Conservation (phyloP, 2,329 filamentous ascomycete species). For the Penicillium sclerotigenum region DNA sequence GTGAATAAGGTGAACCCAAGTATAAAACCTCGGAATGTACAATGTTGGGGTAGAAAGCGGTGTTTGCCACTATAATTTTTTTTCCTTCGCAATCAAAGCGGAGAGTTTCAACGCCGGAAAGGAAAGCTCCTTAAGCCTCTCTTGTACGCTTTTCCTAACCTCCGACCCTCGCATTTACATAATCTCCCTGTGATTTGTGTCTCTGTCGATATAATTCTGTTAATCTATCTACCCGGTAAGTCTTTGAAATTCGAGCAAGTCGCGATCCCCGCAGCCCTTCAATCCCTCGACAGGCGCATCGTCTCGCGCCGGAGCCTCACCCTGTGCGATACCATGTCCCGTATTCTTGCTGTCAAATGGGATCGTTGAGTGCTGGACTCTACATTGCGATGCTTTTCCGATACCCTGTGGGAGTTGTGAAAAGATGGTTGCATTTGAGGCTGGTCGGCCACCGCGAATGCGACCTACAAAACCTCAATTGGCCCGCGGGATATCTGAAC, state of each 20-base stretch:
- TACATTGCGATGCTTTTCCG: background rate
- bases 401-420: background rate
- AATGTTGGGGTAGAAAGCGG: slow-evolving; percentile 16
- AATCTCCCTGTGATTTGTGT: slow-evolving; percentile 11
- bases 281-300: slow-evolving; percentile 20
- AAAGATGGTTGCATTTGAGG: slow-evolving; percentile 1
- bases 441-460: slow-evolving; percentile 3
- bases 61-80: slow-evolving; percentile 29
- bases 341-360: background rate
- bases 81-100: slow-evolving; percentile 23
- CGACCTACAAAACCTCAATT: slow-evolving; percentile 5
- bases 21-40: background rate
- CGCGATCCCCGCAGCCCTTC: slow-evolving; percentile 14
- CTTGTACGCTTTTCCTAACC: slow-evolving; percentile 23
- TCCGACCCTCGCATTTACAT: slow-evolving; percentile 16
- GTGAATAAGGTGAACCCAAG: too few relatives aligned
- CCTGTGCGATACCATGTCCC: slow-evolving; percentile 2
- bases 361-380: background rate
- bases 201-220: background rate
- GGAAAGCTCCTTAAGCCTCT: slow-evolving; percentile 30
- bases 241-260: slow-evolving; percentile 14
- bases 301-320: slow-evolving; percentile 11
- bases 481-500: background rate
- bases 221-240: slow-evolving; percentile 17
- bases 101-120: slow-evolving; percentile 30